phyloP scores from a whole-genome alignment of 768 basidiomycete genomes.

The Mycena olivaceomarginata region DNA sequence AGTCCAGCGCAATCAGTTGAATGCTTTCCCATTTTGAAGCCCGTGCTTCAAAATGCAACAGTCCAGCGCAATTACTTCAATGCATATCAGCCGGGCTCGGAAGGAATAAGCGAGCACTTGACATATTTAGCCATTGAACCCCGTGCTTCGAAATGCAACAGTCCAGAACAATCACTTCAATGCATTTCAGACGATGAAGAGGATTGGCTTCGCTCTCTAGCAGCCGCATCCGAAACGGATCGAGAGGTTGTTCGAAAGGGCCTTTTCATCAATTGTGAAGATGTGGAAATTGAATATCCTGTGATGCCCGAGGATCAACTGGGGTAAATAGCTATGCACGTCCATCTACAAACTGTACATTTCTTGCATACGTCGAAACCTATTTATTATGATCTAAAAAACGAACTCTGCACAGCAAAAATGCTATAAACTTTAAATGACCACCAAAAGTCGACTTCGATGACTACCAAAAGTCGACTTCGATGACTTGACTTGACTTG shows the following conservation, averaged over 20 bases:
- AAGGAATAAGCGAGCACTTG: too few relatives aligned
- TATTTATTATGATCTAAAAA: background rate
- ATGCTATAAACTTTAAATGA: background rate
- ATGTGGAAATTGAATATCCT: background rate
- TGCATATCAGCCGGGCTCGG: too few relatives aligned
- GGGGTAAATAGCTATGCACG: background rate
- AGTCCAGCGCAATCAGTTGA: too few relatives aligned
- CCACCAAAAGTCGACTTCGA: background rate
- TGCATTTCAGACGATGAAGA: background rate
- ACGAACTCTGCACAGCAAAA: background rate
- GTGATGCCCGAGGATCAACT: background rate
- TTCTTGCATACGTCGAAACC: background rate
- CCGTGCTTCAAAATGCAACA: too few relatives aligned
- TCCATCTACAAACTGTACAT: background rate
- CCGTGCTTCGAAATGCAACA: too few relatives aligned
- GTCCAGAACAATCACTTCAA: too few relatives aligned
- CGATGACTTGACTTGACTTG: background rate
- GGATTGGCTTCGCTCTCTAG: constrained; percentile 1
- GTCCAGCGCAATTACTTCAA: too few relatives aligned
- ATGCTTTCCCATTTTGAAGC: too few relatives aligned
- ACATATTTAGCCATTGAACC: too few relatives aligned
- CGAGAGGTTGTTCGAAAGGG: background rate
- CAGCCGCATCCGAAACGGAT: background rate
- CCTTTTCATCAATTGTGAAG: background rate
- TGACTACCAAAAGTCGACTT: background rate